Conservation (phyloP, 768 basidiomycete genomes). For the Amanita fuliginea region DNA sequence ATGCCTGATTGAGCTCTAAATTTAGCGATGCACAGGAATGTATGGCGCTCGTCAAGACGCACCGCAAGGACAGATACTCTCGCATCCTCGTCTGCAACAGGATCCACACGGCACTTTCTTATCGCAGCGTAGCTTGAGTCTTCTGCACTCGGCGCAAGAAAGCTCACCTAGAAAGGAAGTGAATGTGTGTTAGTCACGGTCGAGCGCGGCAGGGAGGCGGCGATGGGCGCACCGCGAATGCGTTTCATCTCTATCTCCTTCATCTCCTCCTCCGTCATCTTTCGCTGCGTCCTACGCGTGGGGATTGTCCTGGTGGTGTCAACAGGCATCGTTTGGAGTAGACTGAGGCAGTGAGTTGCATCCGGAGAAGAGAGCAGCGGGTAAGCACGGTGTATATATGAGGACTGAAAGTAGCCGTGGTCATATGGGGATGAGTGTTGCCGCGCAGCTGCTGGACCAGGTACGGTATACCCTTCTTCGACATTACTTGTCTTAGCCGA, state of each 20-base stretch:
- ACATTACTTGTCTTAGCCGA: neutral
- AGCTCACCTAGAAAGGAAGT: constrained; percentile 26
- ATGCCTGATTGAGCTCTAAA: constrained; percentile 21
- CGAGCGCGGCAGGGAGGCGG: too few relatives aligned
- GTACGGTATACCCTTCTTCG: constrained; percentile 1
- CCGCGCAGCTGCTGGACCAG: neutral
- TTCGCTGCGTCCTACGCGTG: constrained; percentile 27
- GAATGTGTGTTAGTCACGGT: too few relatives aligned
- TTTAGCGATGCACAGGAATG: neutral
- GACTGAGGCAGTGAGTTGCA: neutral
- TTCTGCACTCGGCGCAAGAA: constrained; percentile 43
- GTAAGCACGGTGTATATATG: neutral
- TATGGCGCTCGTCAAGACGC: constrained; percentile 7
- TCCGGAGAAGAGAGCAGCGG: neutral
- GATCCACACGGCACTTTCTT: constrained; percentile 42
- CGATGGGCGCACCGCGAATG: constrained; percentile 24
- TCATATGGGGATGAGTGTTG: neutral
- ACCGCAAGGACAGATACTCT: constrained; percentile 57
- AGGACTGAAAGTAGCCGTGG: neutral
- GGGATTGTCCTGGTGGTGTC: constrained; percentile 28
- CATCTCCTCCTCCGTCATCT: constrained; percentile 37
- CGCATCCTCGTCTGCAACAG: constrained; percentile 45
- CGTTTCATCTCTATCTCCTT: constrained; percentile 43
- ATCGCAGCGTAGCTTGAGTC: constrained; percentile 40
- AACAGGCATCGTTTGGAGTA: constrained; percentile 25